Percentiles rank a stretch among this genome's conserved stretches.
Conservation (phyloP, 176 grass and related monocot genomes). For the Pharus latifolius region DNA sequence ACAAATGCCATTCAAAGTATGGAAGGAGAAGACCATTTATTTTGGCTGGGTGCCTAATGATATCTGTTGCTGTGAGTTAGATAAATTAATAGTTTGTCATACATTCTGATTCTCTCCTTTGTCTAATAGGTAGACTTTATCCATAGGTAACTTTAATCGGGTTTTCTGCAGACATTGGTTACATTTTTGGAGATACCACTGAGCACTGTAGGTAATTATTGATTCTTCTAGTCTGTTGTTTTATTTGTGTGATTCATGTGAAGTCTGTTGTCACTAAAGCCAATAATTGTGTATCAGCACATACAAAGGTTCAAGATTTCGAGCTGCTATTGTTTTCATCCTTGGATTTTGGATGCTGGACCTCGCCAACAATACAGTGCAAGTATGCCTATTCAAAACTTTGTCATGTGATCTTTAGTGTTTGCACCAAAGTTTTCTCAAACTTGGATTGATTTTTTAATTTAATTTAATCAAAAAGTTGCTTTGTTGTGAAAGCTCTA, state of each 20-base stretch:
- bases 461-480: neutral
- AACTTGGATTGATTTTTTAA: neutral
- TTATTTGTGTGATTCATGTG: neutral
- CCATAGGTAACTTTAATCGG: constrained; percentile 93
- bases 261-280: neutral
- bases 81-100: constrained; percentile 9
- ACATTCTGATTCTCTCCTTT: neutral
- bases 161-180: constrained; percentile 98
- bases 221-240: neutral
- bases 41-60: constrained; percentile 77
- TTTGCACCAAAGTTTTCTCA: neutral
- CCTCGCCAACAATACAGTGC: constrained; percentile 97
- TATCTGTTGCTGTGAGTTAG: constrained; percentile 79
- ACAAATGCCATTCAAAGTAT: constrained; percentile 92
- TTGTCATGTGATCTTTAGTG: neutral
- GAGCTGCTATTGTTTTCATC: constrained; percentile 78
- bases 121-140: constrained; percentile 30
- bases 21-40: constrained; percentile 94
- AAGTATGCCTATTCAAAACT: constrained; percentile 48
- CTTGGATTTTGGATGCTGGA: constrained; percentile 98
- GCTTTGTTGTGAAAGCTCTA: neutral
- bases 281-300: constrained; percentile 28
- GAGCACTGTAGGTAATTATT: constrained; percentile 72
- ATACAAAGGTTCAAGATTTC: constrained; percentile 80
- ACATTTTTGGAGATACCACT: constrained; percentile 80